A percentile compares a stretch with the other conserved stretches of the same genome.
These are phyloP conservation scores for Boletus sp. DNA, from an alignment of 1,284 basidiomycete genomes.

Conservation along the genomic window DNA sequence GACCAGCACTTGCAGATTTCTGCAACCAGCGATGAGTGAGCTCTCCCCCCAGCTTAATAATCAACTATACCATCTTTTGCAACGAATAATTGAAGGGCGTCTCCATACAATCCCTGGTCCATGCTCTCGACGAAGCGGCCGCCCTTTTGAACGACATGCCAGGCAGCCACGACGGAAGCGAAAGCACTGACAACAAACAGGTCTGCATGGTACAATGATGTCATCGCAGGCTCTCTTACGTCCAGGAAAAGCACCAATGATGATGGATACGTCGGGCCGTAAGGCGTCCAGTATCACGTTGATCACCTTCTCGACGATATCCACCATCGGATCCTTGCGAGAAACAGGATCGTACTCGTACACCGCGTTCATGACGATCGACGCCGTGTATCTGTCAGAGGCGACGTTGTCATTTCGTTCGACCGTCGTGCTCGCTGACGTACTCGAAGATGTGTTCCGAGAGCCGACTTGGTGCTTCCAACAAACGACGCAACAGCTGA, in stretches of 20 bases:
- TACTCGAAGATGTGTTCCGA: constrained; percentile 22
- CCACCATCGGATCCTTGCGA: constrained; percentile 19
- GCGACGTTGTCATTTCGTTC: not conserved
- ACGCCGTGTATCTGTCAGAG: constrained; percentile 21
- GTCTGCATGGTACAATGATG: not conserved
- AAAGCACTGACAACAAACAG: constrained; percentile 9
- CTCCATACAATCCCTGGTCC: constrained; percentile 19
- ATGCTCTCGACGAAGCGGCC: constrained; percentile 8
- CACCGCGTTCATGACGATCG: constrained; percentile 19
- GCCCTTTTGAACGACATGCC: constrained; percentile 20
- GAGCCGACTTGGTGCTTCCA: constrained; percentile 12
- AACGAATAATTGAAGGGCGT: constrained; percentile 15
- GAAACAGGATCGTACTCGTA: constrained; percentile 29
- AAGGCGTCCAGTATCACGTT: constrained; percentile 13
- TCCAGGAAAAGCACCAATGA: constrained; percentile 24
- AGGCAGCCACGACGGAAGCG: constrained; percentile 25
- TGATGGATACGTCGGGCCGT: constrained; percentile 19
- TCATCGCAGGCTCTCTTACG: constrained; percentile 9
- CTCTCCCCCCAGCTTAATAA: too few relatives aligned
- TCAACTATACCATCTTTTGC: constrained; percentile 11
- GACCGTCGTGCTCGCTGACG: not conserved
- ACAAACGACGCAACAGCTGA: constrained; percentile 13
- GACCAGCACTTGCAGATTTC: constrained; percentile 10
- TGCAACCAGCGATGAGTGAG: constrained; percentile 4
- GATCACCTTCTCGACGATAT: constrained; percentile 14